Percentiles rank a stretch among this genome's conserved stretches.
Evolutionary conservation across 495 filamentous ascomycete genomes (phyloP).

Genomic region (Aspergillus egyptiacus): DNA sequence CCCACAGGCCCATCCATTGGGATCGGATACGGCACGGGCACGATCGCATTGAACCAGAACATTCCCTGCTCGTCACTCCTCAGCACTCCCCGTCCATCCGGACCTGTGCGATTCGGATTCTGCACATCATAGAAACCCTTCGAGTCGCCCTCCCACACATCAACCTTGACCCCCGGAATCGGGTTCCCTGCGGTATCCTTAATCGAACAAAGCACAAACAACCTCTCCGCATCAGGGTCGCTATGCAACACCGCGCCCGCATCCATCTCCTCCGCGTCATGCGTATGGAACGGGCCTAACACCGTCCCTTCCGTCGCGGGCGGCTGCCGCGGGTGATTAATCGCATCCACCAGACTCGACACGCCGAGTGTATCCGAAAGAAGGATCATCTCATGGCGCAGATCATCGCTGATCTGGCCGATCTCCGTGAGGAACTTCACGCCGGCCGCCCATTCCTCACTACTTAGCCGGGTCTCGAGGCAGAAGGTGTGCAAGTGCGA

Average conservation of each 20-base stretch:
- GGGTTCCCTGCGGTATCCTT: constrained; percentile 57
- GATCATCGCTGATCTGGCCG: constrained; percentile 58
- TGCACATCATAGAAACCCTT: constrained; percentile 78
- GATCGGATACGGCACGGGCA: constrained; percentile 75
- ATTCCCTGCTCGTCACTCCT: neutral
- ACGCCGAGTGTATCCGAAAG: constrained; percentile 77
- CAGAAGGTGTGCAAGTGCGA: constrained; percentile 65
- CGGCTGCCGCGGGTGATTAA: constrained; percentile 65
- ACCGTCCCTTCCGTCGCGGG: constrained; percentile 69
- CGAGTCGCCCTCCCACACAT: constrained; percentile 81
- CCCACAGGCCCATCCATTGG: constrained; percentile 78
- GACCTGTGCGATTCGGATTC: constrained; percentile 44
- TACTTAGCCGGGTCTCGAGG: constrained; percentile 61
- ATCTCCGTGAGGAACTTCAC: constrained; percentile 55
- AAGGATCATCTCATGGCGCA: constrained; percentile 75
- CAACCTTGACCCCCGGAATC: constrained; percentile 59
- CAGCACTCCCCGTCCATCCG: constrained; percentile 1
- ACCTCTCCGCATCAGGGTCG: constrained; percentile 41
- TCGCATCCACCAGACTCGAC: constrained; percentile 62
- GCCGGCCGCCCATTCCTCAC: constrained; percentile 61
- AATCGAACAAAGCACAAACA: constrained; percentile 64
- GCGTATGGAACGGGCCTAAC: constrained; percentile 78
- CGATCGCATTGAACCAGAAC: constrained; percentile 75
- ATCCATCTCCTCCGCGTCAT: constrained; percentile 58
- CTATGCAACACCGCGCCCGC: constrained; percentile 57